phyloP scores from a whole-genome alignment of 495 filamentous ascomycete species.

The Trichodelitschia bisporula region DNA sequence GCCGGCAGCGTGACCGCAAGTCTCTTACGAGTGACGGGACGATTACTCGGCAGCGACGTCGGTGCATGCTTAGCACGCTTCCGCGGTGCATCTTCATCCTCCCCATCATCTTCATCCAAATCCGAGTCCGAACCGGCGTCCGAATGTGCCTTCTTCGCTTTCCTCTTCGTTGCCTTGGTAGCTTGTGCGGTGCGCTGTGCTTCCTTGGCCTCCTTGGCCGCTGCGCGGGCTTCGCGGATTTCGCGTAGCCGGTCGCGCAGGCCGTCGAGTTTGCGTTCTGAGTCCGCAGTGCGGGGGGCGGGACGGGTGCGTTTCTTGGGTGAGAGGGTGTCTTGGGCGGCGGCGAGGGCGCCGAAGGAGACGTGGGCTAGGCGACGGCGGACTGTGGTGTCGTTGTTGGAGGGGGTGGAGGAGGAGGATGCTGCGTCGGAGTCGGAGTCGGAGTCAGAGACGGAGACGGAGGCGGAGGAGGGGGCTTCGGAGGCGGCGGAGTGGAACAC shows the following conservation, averaged over 20 bases:
- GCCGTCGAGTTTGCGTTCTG: slow-evolving; percentile 13
- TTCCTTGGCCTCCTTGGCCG: too few relatives aligned
- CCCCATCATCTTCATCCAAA: not conserved
- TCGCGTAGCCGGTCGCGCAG: slow-evolving; percentile 11
- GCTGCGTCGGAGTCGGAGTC: too few relatives aligned
- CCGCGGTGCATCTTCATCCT: not conserved
- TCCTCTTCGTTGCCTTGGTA: too few relatives aligned
- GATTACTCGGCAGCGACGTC: slow-evolving; percentile 51
- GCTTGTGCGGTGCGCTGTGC: too few relatives aligned
- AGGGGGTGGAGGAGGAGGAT: too few relatives aligned
- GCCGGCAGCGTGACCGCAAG: slow-evolving; percentile 33
- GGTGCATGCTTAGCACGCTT: slow-evolving; percentile 54
- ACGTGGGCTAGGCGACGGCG: too few relatives aligned
- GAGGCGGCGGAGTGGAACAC: too few relatives aligned
- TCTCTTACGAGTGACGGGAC: slow-evolving; percentile 54
- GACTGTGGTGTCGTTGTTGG: too few relatives aligned
- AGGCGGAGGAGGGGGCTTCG: too few relatives aligned
- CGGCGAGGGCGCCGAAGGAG: slow-evolving; percentile 70
- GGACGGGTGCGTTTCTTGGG: slow-evolving; percentile 23
- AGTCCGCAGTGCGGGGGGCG: slow-evolving; percentile 12
- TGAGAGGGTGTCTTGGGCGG: slow-evolving; percentile 35
- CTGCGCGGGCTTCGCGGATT: slow-evolving; percentile 9
- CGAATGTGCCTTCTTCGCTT: not conserved
- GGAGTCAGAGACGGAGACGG: too few relatives aligned
- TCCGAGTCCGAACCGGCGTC: not conserved